phyloP scores from a whole-genome alignment of 2,329 filamentous ascomycete genomes.

The Karstenula rhodostoma region DNA sequence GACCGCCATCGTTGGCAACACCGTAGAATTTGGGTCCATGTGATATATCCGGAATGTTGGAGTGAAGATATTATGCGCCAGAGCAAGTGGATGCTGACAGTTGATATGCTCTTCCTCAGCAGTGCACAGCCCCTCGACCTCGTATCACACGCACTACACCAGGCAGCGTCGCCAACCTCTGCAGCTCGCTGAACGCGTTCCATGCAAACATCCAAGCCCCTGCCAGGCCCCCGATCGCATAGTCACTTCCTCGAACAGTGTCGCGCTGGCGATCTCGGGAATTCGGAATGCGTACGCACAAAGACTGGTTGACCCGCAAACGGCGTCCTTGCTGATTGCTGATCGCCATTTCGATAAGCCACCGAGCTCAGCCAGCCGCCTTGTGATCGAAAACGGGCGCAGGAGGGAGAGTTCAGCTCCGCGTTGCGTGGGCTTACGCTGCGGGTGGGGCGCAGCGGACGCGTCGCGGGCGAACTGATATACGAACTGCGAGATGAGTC shows the following conservation, averaged over 20 bases:
- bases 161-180: neutral
- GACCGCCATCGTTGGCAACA: neutral
- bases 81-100: neutral
- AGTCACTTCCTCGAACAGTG: neutral
- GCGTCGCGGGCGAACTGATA: neutral
- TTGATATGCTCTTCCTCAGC: slow-evolving; percentile 11
- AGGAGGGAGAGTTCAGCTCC: neutral
- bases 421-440: neutral
- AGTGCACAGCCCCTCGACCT: slow-evolving; percentile 17
- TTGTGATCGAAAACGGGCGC: slow-evolving; percentile 1
- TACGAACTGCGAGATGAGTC: neutral
- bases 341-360: slow-evolving; percentile 18
- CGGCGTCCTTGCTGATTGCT: slow-evolving; percentile 6
- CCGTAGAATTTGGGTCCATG: neutral
- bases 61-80: neutral
- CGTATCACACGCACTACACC: slow-evolving; percentile 14
- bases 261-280: neutral
- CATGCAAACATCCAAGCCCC: neutral
- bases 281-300: slow-evolving; percentile 1
- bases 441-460: slow-evolving; percentile 8
- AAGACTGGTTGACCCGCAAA: slow-evolving; percentile 7
- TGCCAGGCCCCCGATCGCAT: slow-evolving; percentile 2
- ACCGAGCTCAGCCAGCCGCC: slow-evolving; percentile 13
- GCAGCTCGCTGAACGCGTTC: neutral
- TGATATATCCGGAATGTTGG: too few species aligned